phyloP scores from a whole-genome alignment of 2,329 filamentous ascomycete species.

The Fusarium incarnatum region DNA sequence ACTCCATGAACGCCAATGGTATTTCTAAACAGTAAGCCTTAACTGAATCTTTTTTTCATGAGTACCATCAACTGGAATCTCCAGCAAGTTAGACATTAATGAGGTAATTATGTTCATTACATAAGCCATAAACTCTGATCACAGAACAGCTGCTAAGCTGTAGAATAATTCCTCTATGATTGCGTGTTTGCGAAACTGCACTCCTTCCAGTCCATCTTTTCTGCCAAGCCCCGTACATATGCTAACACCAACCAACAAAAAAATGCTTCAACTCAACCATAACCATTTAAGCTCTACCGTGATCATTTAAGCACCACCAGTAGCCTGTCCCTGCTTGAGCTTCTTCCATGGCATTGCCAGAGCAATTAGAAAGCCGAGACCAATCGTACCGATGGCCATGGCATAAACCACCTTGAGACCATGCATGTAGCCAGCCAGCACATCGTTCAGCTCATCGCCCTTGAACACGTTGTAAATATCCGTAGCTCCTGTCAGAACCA shows the following conservation, averaged over 20 bases:
- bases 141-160: too few species aligned
- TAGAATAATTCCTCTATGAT: background rate
- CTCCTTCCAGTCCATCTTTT: background rate
- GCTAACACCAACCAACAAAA: background rate
- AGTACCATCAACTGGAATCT: too few species aligned
- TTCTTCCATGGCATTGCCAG: conserved; percentile 9
- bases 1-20: background rate
- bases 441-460: conserved; percentile 1
- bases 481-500: conserved; percentile 3
- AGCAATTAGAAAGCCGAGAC: conserved; percentile 6
- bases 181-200: background rate
- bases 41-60: too few species aligned
- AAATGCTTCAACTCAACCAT: background rate
- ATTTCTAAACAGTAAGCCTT: too few species aligned
- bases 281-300: background rate
- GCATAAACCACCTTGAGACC: conserved; percentile 8
- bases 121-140: too few species aligned
- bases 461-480: conserved; percentile 14
- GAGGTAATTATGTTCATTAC: too few species aligned
- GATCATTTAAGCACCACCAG: background rate
- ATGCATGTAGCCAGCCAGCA: conserved; percentile 8
- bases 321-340: conserved; percentile 3
- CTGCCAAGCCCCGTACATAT: background rate
- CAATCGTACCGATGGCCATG: conserved; percentile 4
- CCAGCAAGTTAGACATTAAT: too few species aligned